Conservation (phyloP, 1,139 yeast genomes). For the Citeromyces hawaiiensis region DNA sequence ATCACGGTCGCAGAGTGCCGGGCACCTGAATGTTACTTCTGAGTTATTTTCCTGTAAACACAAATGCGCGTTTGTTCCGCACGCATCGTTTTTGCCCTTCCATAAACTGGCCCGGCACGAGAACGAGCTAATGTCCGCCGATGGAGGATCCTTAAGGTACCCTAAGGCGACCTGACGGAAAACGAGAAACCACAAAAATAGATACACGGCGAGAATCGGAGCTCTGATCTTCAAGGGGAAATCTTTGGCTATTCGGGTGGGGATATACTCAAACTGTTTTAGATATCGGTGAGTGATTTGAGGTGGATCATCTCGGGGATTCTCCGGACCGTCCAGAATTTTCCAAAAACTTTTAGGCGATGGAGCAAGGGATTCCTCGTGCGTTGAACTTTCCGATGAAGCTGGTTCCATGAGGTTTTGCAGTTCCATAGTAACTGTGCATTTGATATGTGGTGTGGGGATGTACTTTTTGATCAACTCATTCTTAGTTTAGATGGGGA, state of each 20-base stretch:
- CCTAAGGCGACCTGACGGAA: slow-evolving; percentile 19
- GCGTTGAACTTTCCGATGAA: background rate
- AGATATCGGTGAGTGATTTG: slow-evolving; percentile 13
- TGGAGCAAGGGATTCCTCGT: background rate
- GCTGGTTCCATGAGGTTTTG: background rate
- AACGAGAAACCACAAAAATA: slow-evolving; percentile 4
- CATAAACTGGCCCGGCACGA: slow-evolving; percentile 44
- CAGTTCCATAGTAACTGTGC: background rate
- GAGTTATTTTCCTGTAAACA: slow-evolving; percentile 35
- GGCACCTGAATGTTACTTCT: slow-evolving; percentile 61
- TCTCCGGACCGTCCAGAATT: slow-evolving; percentile 40
- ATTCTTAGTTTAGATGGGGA: no score
- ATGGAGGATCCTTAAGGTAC: slow-evolving; percentile 23
- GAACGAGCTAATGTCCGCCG: slow-evolving; percentile 14
- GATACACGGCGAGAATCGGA: slow-evolving; percentile 8
- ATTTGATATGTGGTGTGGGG: no score
- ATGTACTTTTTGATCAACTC: no score
- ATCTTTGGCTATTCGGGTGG: slow-evolving; percentile 22
- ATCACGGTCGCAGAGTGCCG: slow-evolving; percentile 74
- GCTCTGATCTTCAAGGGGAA: slow-evolving; percentile 13
- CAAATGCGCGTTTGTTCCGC: slow-evolving; percentile 57
- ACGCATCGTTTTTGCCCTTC: slow-evolving; percentile 62
- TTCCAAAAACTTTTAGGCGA: background rate
- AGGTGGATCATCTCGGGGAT: slow-evolving; percentile 37
- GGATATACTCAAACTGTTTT: slow-evolving; percentile 26